Percentiles rank a stretch among this genome's conserved stretches.
phyloP scores from a whole-genome alignment of 805 yeast species.

The Lachancea nothofagi region DNA sequence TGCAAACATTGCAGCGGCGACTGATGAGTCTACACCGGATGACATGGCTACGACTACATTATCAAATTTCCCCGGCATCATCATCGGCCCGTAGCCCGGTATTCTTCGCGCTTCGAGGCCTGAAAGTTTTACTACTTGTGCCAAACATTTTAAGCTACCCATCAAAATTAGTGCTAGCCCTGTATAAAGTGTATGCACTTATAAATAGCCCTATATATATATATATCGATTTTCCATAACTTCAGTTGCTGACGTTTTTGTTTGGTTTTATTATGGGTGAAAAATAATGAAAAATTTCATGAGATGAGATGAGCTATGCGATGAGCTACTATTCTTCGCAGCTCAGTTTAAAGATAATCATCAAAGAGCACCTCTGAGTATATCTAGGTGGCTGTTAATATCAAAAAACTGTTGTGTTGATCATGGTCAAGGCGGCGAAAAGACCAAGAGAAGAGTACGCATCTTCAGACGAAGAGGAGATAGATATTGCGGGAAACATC shows the following conservation, averaged over 20 bases:
- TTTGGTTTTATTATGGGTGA: not conserved
- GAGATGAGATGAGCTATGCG: conserved; percentile 11
- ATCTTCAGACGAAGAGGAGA: conserved; percentile 36
- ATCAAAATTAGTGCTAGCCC: not conserved
- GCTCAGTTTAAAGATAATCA: too few species aligned
- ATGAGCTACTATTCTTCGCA: conserved; percentile 1
- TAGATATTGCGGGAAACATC: conserved; percentile 59
- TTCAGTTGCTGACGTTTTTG: not conserved
- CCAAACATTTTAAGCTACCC: not conserved
- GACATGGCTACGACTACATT: conserved; percentile 85
- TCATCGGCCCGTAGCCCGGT: conserved; percentile 15
- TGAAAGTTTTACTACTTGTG: conserved; percentile 2
- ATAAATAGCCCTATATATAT: not conserved
- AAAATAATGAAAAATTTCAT: conserved; percentile 9
- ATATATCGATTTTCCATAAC: not conserved
- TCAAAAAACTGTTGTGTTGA: too few species aligned
- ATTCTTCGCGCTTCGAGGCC: conserved; percentile 9
- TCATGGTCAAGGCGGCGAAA: conserved; percentile 1
- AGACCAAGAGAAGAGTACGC: conserved; percentile 8
- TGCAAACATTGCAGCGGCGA: conserved; percentile 67
- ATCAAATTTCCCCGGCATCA: conserved; percentile 47
- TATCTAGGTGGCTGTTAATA: too few species aligned
- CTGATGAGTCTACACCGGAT: conserved; percentile 94
- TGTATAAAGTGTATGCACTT: not conserved
- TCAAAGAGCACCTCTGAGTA: too few species aligned